Evolutionary conservation across 2,329 filamentous ascomycete species (phyloP).

Genomic region (Lecanicillium sp.): DNA sequence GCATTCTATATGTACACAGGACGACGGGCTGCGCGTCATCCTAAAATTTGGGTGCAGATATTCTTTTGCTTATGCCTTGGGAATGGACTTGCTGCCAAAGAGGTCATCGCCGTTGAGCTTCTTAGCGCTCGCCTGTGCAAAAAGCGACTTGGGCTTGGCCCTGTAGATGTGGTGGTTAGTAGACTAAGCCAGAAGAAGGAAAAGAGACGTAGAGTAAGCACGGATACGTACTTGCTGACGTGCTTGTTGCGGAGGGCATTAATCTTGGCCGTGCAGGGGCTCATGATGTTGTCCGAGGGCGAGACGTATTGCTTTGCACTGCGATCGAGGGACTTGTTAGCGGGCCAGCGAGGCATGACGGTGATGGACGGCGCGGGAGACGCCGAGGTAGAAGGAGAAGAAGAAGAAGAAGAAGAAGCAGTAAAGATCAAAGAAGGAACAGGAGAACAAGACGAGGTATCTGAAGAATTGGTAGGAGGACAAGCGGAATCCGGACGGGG

Average conservation of each 20-base stretch:
- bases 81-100: constrained; percentile 30
- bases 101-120: constrained; percentile 47
- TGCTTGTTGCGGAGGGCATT: constrained; percentile 75
- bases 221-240: constrained; percentile 60
- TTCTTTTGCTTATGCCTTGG: constrained; percentile 28
- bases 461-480: constrained; percentile 2
- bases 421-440: neutral
- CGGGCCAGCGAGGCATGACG: constrained; percentile 4
- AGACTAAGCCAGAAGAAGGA: neutral
- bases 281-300: constrained; percentile 85
- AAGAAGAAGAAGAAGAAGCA: constrained; percentile 11
- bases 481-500: neutral
- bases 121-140: constrained; percentile 60
- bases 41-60: too few species aligned
- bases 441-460: constrained; percentile 12
- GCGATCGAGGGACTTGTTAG: constrained; percentile 15
- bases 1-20: constrained; percentile 12
- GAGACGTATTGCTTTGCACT: constrained; percentile 61
- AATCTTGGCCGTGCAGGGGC: constrained; percentile 77
- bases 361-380: constrained; percentile 9
- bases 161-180: constrained; percentile 31
- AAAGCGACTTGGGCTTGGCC: constrained; percentile 62
- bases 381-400: neutral
- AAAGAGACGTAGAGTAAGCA: neutral
- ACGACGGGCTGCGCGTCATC: too few species aligned